Percentiles rank a stretch among this genome's conserved stretches.
Conservation (phyloP, 2,329 filamentous ascomycete genomes). For the Bipolaris zeicola region DNA sequence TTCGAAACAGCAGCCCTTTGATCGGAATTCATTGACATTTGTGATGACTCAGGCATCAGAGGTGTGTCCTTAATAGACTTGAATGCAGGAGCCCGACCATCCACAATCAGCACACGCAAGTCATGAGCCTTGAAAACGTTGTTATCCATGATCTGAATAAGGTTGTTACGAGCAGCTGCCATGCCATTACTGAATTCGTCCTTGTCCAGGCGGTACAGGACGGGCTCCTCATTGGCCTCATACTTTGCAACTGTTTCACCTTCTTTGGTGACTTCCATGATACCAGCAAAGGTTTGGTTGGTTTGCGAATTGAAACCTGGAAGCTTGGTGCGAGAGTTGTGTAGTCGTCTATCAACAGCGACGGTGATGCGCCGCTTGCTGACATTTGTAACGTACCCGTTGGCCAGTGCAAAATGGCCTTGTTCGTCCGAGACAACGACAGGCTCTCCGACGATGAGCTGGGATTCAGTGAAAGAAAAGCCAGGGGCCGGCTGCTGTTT, state of each 20-base stretch:
- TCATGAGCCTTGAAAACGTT: slow-evolving; percentile 71
- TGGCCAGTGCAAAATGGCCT: slow-evolving; percentile 92
- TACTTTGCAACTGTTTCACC: slow-evolving; percentile 37
- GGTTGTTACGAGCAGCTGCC: slow-evolving; percentile 91
- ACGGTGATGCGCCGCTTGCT: slow-evolving; percentile 79
- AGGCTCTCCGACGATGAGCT: slow-evolving; percentile 84
- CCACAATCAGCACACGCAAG: slow-evolving; percentile 80
- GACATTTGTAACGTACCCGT: slow-evolving; percentile 85
- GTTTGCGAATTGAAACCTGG: slow-evolving; percentile 73
- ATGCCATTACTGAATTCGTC: slow-evolving; percentile 99
- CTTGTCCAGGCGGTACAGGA: slow-evolving; percentile 87
- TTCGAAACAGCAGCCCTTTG: slow-evolving; percentile 87
- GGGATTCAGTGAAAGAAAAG: slow-evolving; percentile 90
- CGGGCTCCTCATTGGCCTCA: slow-evolving; percentile 58
- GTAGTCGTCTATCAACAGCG: slow-evolving; percentile 85
- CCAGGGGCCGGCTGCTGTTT: slow-evolving; percentile 66
- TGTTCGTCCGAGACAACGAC: slow-evolving; percentile 96
- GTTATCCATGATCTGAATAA: slow-evolving; percentile 89
- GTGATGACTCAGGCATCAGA: slow-evolving; percentile 59
- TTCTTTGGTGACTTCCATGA: slow-evolving; percentile 79
- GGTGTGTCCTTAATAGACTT: slow-evolving; percentile 67
- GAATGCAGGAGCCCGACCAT: slow-evolving; percentile 75
- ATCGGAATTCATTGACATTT: slow-evolving; percentile 79
- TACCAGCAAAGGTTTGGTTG: slow-evolving; percentile 88
- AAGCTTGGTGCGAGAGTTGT: slow-evolving; percentile 79